A percentile compares a stretch with the other conserved stretches of the same genome.
phyloP scores from a whole-genome alignment of 2,329 filamentous ascomycete genomes.

The Fusarium sp. region DNA sequence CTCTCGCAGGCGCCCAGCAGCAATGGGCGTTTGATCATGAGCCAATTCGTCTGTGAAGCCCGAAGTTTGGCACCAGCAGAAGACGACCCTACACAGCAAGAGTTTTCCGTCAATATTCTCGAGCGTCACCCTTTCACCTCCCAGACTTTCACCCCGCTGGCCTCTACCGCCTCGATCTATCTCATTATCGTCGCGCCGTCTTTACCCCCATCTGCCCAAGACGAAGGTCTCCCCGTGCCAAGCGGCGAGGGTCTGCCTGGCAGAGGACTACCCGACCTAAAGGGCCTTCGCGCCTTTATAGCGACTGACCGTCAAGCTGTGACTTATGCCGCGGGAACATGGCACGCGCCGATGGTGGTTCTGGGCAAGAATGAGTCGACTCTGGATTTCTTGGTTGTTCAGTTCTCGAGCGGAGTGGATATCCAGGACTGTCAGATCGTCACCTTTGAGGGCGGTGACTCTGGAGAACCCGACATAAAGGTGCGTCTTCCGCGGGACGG shows the following conservation, averaged over 20 bases:
- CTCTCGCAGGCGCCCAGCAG: slow-evolving; percentile 73
- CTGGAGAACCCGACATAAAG: slow-evolving; percentile 54
- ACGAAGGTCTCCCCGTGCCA: slow-evolving; percentile 44
- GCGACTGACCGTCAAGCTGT: slow-evolving; percentile 83
- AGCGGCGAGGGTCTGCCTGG: slow-evolving; percentile 59
- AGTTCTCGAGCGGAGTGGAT: slow-evolving; percentile 84
- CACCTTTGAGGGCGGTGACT: slow-evolving; percentile 46
- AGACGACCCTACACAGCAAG: slow-evolving; percentile 18
- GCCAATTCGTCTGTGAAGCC: slow-evolving; percentile 82
- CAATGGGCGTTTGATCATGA: slow-evolving; percentile 70
- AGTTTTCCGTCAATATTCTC: slow-evolving; percentile 74
- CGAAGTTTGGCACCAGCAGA: slow-evolving; percentile 40
- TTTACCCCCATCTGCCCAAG: slow-evolving; percentile 55
- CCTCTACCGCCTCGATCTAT: slow-evolving; percentile 64
- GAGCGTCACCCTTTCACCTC: slow-evolving; percentile 94
- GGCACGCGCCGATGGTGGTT: slow-evolving; percentile 96
- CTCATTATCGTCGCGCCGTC: slow-evolving; percentile 91
- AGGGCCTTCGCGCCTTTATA: slow-evolving; percentile 77
- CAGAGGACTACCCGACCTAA: slow-evolving; percentile 75
- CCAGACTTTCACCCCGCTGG: slow-evolving; percentile 89
- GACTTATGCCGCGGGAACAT: slow-evolving; percentile 90
- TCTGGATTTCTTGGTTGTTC: slow-evolving; percentile 88
- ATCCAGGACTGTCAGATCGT: slow-evolving; percentile 91
- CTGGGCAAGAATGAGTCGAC: slow-evolving; percentile 67
- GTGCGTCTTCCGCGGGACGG: slow-evolving; percentile 40